Conservation (phyloP, 176 grass and related monocot genomes). For the Melocanna baccifera region DNA sequence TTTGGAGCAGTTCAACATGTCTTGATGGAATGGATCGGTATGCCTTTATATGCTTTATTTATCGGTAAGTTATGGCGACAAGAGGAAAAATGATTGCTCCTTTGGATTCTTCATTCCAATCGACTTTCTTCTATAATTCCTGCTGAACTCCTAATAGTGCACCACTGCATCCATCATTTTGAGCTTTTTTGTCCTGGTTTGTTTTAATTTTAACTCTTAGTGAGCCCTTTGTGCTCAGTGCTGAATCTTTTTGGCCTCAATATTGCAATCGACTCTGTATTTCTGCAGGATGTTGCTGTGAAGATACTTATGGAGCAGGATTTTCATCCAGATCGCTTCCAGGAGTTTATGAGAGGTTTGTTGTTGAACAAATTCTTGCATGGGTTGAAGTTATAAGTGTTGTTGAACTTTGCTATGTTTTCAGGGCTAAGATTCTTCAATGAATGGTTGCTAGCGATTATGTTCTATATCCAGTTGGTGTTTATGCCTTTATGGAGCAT, state of each 20-base stretch:
- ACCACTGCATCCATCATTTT: conserved; percentile 4
- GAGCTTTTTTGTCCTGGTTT: background rate
- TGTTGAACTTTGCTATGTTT: background rate
- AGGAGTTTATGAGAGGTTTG: conserved; percentile 94
- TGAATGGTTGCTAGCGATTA: background rate
- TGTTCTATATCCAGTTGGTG: background rate
- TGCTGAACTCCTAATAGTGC: background rate
- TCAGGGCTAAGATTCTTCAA: background rate
- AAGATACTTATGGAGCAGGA: conserved; percentile 99
- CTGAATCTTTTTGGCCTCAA: background rate
- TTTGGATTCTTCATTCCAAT: conserved; percentile 24
- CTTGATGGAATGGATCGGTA: conserved; percentile 99
- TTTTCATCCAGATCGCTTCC: conserved; percentile 81
- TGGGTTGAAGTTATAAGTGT: background rate
- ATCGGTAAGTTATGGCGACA: conserved; percentile 1
- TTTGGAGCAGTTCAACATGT: conserved; percentile 97
- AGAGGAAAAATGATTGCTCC: background rate
- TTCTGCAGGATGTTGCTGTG: conserved; percentile 86
- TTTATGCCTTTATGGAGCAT: background rate
- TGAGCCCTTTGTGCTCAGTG: background rate
- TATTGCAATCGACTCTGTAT: conserved; percentile 11
- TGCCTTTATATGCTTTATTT: conserved; percentile 38
- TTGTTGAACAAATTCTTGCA: conserved; percentile 19
- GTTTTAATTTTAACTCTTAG: background rate
- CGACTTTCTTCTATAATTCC: background rate